Percentiles rank a stretch among this genome's conserved stretches.
Evolutionary conservation across 148 eudicot species (phyloP).

Genomic region (Vaccinium corymbosum): DNA sequence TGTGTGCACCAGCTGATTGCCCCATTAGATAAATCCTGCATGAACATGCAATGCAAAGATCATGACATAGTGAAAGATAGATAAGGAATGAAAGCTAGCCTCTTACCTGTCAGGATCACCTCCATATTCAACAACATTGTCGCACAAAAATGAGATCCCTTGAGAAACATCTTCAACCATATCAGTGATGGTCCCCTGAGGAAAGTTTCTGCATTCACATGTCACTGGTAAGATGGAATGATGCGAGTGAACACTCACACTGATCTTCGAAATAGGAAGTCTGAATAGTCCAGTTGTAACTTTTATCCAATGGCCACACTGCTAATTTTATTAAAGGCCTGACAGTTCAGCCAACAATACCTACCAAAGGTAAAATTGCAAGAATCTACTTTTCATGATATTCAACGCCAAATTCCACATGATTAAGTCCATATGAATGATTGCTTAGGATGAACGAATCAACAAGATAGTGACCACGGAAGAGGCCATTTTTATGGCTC

Average conservation of each 20-base stretch:
- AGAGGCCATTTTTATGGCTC: background rate
- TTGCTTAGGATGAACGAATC: background rate
- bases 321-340: background rate
- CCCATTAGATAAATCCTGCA: constrained; percentile 83
- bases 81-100: background rate
- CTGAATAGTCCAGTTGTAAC: background rate
- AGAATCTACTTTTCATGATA: constrained; percentile 4
- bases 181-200: constrained; percentile 95
- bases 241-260: background rate
- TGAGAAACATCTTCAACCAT: constrained; percentile 84
- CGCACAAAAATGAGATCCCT: constrained; percentile 77
- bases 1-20: constrained; percentile 99
- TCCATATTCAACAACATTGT: constrained; percentile 52
- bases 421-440: background rate
- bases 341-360: background rate
- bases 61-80: constrained; percentile 12
- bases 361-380: background rate
- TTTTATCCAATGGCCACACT: background rate
- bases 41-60: constrained; percentile 13
- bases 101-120: constrained; percentile 84
- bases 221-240: constrained; percentile 11
- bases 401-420: background rate
- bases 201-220: constrained; percentile 74
- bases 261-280: background rate
- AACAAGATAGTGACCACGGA: background rate